Conservation (phyloP, 345 rosid species). For the Rhizophora apiculata region DNA sequence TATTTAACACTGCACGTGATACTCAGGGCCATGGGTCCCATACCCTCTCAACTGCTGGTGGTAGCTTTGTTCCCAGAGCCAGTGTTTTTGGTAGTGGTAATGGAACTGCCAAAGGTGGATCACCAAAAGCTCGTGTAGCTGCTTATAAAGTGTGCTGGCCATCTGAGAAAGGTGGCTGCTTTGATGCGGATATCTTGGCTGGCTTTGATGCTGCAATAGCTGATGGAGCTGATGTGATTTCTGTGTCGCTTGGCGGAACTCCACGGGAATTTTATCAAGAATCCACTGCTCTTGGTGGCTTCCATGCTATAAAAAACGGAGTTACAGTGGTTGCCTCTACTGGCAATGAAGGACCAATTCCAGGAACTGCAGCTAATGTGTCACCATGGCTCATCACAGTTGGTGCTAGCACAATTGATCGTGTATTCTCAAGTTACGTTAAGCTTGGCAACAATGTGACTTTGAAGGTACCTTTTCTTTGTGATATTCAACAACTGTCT, state of each 20-base stretch:
- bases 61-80: conserved; percentile 11
- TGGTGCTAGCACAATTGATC: conserved; percentile 17
- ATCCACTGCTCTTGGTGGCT: background rate
- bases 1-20: conserved; percentile 20
- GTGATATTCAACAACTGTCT: no score
- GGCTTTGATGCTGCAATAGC: conserved; percentile 48
- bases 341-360: conserved; percentile 11
- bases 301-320: conserved; percentile 9
- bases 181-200: conserved; percentile 48
- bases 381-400: conserved; percentile 19
- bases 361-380: background rate
- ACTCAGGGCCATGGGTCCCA: conserved; percentile 31
- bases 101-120: conserved; percentile 65
- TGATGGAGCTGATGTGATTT: conserved; percentile 54
- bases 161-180: conserved; percentile 19
- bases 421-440: background rate
- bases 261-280: background rate
- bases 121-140: conserved; percentile 56
- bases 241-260: conserved; percentile 39
- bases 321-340: conserved; percentile 7
- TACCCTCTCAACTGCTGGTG: conserved; percentile 34
- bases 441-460: background rate
- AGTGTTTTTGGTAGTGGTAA: conserved; percentile 32
- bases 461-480: background rate
- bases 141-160: conserved; percentile 56